Conservation (phyloP, 352 stramenopile species). For the Phytopythium helicoides region DNA sequence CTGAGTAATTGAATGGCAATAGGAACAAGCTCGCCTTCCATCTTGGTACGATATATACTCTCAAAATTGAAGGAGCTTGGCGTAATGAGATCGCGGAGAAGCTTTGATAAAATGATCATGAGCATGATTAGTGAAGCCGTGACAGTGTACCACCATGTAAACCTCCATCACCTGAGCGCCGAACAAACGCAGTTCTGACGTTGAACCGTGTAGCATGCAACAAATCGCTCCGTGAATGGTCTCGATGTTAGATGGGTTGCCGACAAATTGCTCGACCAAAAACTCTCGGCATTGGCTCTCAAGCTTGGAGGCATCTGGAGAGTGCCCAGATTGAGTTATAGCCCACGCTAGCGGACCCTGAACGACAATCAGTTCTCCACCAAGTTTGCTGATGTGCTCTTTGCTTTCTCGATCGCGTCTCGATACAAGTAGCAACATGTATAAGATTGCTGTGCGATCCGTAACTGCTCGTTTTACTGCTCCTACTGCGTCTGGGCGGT, state of each 20-base stretch:
- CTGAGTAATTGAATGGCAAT: conserved; percentile 33
- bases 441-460: conserved; percentile 30
- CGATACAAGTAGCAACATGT: conserved; percentile 37
- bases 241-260: conserved; percentile 31
- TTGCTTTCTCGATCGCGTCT: conserved; percentile 40
- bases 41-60: conserved; percentile 24
- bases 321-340: conserved; percentile 13
- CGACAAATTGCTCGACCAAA: conserved; percentile 59
- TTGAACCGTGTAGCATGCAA: conserved; percentile 40
- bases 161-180: conserved; percentile 35
- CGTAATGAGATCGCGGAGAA: conserved; percentile 54
- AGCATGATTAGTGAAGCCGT: not conserved
- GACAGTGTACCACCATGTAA: no score
- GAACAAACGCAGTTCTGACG: conserved; percentile 38
- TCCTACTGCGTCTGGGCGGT: conserved; percentile 10
- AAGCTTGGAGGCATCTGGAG: conserved; percentile 12
- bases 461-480: conserved; percentile 9
- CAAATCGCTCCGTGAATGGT: conserved; percentile 24
- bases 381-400: conserved; percentile 40
- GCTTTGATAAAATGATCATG: conserved; percentile 13
- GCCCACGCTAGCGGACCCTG: conserved; percentile 23
- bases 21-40: conserved; percentile 34
- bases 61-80: conserved; percentile 54
- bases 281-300: conserved; percentile 35
- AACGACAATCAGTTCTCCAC: conserved; percentile 46